Evolutionary conservation across 306 rosid species (phyloP).

Genomic region (Hippophae tibetana): DNA sequence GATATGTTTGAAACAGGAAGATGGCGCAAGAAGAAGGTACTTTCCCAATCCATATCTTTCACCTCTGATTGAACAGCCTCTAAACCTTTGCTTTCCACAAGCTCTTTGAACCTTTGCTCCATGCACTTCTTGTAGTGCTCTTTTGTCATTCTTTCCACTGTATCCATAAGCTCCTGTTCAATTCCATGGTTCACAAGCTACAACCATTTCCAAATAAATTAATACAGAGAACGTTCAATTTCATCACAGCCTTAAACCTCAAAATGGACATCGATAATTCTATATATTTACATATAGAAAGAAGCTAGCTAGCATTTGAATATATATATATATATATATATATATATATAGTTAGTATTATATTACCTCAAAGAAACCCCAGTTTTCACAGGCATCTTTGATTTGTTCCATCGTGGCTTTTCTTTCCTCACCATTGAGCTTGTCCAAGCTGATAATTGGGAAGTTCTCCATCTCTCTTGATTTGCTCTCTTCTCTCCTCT

Average conservation of each 20-base stretch:
- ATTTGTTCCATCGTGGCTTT: slow-evolving; percentile 44
- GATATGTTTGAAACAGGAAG: slow-evolving; percentile 67
- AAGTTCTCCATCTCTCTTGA: slow-evolving; percentile 43
- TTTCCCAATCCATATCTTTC: slow-evolving; percentile 80
- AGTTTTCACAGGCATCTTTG: slow-evolving; percentile 87
- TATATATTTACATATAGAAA: slow-evolving; percentile 4
- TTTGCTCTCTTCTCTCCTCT: not conserved
- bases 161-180: slow-evolving; percentile 59
- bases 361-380: slow-evolving; percentile 94
- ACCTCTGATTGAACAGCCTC: slow-evolving; percentile 56
- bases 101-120: slow-evolving; percentile 66
- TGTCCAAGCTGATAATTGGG: slow-evolving; percentile 66
- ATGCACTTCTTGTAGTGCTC: slow-evolving; percentile 62
- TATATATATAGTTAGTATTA: not conserved
- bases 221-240: too few relatives aligned
- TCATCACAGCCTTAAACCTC: not conserved
- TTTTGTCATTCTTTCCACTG: slow-evolving; percentile 61
- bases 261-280: not conserved
- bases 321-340: not conserved
- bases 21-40: slow-evolving; percentile 62
- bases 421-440: slow-evolving; percentile 61
- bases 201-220: slow-evolving; percentile 1
- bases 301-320: not conserved
- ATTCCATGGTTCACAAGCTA: slow-evolving; percentile 68
- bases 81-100: slow-evolving; percentile 44